Evolutionary conservation across 2,329 filamentous ascomycete genomes (phyloP).

Genomic region (Microthyrium microscopicum): DNA sequence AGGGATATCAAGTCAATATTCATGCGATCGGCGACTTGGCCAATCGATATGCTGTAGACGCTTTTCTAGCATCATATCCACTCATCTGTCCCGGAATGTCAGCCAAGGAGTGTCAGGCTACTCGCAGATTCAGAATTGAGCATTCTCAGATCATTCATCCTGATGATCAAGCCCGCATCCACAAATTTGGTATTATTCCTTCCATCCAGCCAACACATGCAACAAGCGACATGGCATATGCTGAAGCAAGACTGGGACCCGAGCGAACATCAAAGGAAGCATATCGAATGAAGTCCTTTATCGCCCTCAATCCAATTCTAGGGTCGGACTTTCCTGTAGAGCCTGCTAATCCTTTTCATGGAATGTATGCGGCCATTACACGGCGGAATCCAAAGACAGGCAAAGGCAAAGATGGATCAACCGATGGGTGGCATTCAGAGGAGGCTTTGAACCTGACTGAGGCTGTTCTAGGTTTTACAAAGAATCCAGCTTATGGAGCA

Average conservation of each 20-base stretch:
- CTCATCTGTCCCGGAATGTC: slow-evolving; percentile 30
- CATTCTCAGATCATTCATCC: slow-evolving; percentile 56
- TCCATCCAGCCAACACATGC: slow-evolving; percentile 58
- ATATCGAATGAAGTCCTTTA: slow-evolving; percentile 49
- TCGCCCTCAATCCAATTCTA: slow-evolving; percentile 37
- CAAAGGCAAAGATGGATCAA: slow-evolving; percentile 25
- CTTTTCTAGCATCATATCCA: slow-evolving; percentile 41
- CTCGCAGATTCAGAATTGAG: slow-evolving; percentile 48
- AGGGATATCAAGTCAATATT: slow-evolving; percentile 52
- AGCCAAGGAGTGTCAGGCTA: slow-evolving; percentile 32
- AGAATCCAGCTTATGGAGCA: slow-evolving; percentile 39
- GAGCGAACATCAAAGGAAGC: slow-evolving; percentile 38
- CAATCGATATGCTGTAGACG: slow-evolving; percentile 47
- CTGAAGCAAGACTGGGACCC: slow-evolving; percentile 40
- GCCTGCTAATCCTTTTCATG: slow-evolving; percentile 49
- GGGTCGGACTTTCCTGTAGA: slow-evolving; percentile 60
- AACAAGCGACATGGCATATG: slow-evolving; percentile 55
- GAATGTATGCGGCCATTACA: slow-evolving; percentile 51
- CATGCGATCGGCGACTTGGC: slow-evolving; percentile 57
- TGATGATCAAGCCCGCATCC: slow-evolving; percentile 44
- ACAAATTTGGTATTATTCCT: slow-evolving; percentile 43
- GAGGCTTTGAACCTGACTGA: slow-evolving; percentile 43
- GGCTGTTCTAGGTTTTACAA: slow-evolving; percentile 46
- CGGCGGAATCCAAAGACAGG: slow-evolving; percentile 38
- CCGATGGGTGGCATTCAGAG: slow-evolving; percentile 40